Evolutionary conservation across 2,329 filamentous ascomycete genomes (phyloP), one percentile per base, ranked within the genome.

Genomic region (Pyrenochaeta sp.): DNA sequence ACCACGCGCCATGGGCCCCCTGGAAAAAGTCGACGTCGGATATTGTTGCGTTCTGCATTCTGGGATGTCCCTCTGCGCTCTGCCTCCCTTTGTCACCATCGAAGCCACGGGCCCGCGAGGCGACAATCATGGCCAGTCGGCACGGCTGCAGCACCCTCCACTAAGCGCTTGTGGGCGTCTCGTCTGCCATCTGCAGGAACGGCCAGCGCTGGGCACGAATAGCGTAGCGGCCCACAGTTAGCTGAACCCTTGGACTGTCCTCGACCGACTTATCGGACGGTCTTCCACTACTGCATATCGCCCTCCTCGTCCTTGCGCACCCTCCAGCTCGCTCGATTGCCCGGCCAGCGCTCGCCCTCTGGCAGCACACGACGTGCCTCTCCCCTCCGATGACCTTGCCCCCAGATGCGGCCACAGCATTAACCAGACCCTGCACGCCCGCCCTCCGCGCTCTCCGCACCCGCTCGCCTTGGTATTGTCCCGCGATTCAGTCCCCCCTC

Each of bases 401-500:
- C 26, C 26, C 47, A 29, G 24, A 56, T 48, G 44, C 42, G 39
- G 37, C 15, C 31, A 21, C 26, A 42, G 35, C 36, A 14, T 41
- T 43, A n/a, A n/a, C n/a, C n/a, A 35, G 34, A 41, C 21, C 15
- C 13, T 46, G 41, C 44, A 34, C 47, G 45, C 41, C 41, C 18
- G 24, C 41, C 17, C 24, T n/a, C n/a, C n/a, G n/a, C n/a, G n/a
- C n/a, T n/a, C n/a, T n/a, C n/a, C n/a, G n/a, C n/a, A n/a, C n/a
- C n/a, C n/a, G n/a, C n/a, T n/a, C n/a, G n/a, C n/a, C n/a, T n/a
- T n/a, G n/a, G n/a, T n/a, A n/a, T n/a, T n/a, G 32, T 44, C 24
- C 38, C 60, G 46, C 63, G 58, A 67, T 51, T 67, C 63, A 63
- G 52, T 48, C 37, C 28, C 41, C 41, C 31, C 43, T 38, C 44